Percentiles rank a stretch among this genome's conserved stretches.
phyloP scores from a whole-genome alignment of 1,284 basidiomycete genomes.

The Ceratobasidium sp. region DNA sequence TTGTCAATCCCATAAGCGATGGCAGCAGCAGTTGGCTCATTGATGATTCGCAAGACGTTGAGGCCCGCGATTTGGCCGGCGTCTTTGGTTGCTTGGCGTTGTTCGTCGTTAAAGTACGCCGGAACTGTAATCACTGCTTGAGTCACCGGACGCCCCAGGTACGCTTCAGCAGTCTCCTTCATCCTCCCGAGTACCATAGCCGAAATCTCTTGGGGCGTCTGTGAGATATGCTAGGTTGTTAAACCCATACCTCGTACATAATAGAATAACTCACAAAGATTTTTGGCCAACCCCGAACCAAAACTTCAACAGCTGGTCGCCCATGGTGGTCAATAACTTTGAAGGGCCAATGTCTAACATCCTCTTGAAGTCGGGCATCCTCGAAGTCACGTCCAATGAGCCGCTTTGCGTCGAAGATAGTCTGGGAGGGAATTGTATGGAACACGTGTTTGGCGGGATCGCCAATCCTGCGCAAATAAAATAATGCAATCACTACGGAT shows the following conservation, averaged over 20 bases:
- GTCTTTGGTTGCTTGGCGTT: constrained; percentile 68
- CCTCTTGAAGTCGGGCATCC: background rate
- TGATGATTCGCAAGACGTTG: constrained; percentile 67
- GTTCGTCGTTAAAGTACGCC: constrained; percentile 72
- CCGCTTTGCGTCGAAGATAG: constrained; percentile 3
- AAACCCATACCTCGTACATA: background rate
- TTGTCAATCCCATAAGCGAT: constrained; percentile 69
- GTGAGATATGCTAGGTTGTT: constrained; percentile 33
- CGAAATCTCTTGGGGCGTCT: constrained; percentile 4
- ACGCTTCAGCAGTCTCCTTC: constrained; percentile 4
- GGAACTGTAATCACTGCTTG: constrained; percentile 66
- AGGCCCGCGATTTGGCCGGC: constrained; percentile 65
- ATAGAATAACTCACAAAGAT: constrained; percentile 51
- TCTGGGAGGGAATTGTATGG: background rate
- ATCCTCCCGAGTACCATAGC: background rate
- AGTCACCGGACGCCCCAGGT: constrained; percentile 52
- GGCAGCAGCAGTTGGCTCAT: constrained; percentile 67
- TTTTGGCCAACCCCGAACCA: constrained; percentile 68
- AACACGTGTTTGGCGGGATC: constrained; percentile 4
- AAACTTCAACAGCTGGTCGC: constrained; percentile 70
- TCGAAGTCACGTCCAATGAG: background rate
- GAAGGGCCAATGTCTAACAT: constrained; percentile 62
- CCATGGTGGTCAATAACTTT: constrained; percentile 65
- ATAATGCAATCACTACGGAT: background rate
- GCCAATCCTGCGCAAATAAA: background rate